Base-by-base conservation (phyloP, 2,329 filamentous ascomycete species). In the Sclerotinia subarctica region DNA sequence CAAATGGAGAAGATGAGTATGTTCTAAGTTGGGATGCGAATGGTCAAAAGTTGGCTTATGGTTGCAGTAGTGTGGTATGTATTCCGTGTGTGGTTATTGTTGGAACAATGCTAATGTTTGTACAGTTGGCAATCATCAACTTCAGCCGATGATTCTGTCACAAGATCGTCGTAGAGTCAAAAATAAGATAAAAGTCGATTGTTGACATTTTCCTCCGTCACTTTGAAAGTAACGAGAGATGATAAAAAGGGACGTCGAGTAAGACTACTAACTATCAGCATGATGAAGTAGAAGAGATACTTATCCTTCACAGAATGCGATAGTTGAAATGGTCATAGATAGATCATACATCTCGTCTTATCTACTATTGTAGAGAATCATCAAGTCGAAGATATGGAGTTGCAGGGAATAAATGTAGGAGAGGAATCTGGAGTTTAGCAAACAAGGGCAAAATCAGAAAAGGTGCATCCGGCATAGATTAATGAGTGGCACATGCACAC, bases 31-130 rank as follows among this genome's bases (percentile, higher is more conserved):
- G 87, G 87, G 86, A 89, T 77, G 80, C 83, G 5, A 83, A 83
- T 63, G 87, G 87, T 6, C 83, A 86, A 70, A 88, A 85, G 73
- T 79, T 90, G 68, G 87, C 87, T 0, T 89, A 88, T 75, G 87
- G 86, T 21, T 83, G 85, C 7, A 88, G 88, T 73, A 88, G 83
- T 73, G 80, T 84, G 75, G 86, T 89, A 81, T 77, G 86, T 83
- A 47, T 60, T 10, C 32, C 38, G 26, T 42, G 2, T 26, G 15
- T 42, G 38, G 13, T 51, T 7, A 17, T 51, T 38, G 7, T 54
- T n/a, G 29, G 46, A 35, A 19, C n/a, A 13, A 26, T 26, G 35
- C 70, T 71, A 38, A 71, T 51, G 42, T 15, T 29, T 44, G 4
- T 46, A 46, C 52, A 72, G 71, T 51, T 72, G 52, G 71, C 71